These are phyloP conservation scores for Penicillium cosmopolitanum DNA, from an alignment of 495 filamentous ascomycete species.

Conservation along the genomic window DNA sequence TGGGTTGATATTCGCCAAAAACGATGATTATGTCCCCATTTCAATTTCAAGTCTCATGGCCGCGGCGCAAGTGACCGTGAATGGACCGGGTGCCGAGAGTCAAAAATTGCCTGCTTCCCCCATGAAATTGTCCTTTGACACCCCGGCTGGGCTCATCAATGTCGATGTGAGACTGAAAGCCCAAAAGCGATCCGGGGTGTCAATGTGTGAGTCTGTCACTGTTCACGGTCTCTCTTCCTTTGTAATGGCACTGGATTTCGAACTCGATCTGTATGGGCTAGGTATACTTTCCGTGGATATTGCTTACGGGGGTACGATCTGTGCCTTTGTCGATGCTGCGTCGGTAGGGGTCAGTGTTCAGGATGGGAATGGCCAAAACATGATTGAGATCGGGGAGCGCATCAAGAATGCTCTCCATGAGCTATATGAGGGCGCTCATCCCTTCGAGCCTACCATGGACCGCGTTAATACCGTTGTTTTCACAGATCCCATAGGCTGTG, in stretches of 20 bases:
- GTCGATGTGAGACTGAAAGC: background rate
- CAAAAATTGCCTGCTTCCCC: background rate
- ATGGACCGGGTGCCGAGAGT: background rate
- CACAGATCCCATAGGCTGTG: background rate
- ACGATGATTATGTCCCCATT: constrained; percentile 9
- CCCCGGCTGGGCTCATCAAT: constrained; percentile 3
- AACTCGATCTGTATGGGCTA: background rate
- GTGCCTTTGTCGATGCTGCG: constrained; percentile 9
- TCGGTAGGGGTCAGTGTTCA: background rate
- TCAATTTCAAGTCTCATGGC: constrained; percentile 8
- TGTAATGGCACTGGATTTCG: constrained; percentile 1
- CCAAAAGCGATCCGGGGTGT: background rate
- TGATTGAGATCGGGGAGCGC: constrained; percentile 5
- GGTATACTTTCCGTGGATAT: constrained; percentile 3
- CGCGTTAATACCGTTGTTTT: constrained; percentile 10
- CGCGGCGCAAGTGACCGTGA: background rate
- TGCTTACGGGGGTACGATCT: constrained; percentile 9
- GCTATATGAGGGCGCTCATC: constrained; percentile 1
- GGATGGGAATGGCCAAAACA: constrained; percentile 1
- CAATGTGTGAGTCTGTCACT: constrained; percentile 3
- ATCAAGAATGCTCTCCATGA: constrained; percentile 5
- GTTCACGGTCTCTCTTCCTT: constrained; percentile 9
- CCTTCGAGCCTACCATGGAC: background rate
- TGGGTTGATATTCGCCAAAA: constrained; percentile 4
- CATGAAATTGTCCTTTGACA: constrained; percentile 8